phyloP scores from a whole-genome alignment of 768 basidiomycete genomes.

The Kockovaella imperatae region DNA sequence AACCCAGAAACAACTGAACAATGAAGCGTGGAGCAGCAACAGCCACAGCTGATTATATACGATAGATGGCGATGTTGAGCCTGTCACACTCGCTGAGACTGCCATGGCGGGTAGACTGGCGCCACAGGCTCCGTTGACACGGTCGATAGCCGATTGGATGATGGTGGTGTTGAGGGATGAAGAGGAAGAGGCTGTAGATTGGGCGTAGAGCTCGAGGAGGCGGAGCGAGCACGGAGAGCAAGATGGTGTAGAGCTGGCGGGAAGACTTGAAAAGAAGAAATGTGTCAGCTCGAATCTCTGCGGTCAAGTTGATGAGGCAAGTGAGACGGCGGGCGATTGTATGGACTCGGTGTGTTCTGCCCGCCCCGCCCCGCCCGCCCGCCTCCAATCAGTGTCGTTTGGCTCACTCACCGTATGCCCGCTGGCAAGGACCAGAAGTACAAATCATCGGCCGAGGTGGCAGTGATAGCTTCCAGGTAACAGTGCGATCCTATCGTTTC shows the following conservation, averaged over 20 bases:
- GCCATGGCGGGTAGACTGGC: too few species aligned
- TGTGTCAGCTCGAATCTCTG: not conserved
- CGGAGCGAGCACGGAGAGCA: slow-evolving; percentile 31
- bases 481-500: slow-evolving; percentile 31
- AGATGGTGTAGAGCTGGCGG: slow-evolving; percentile 22
- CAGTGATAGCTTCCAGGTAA: slow-evolving; percentile 26
- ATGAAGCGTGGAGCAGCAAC: too few species aligned
- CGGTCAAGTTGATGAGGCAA: not conserved
- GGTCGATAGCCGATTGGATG: slow-evolving; percentile 18
- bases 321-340: not conserved
- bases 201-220: slow-evolving; percentile 21
- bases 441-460: slow-evolving; percentile 26
- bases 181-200: slow-evolving; percentile 8
- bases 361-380: too few species aligned
- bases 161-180: slow-evolving; percentile 28
- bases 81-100: too few species aligned
- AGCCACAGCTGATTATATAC: too few species aligned
- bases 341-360: too few species aligned
- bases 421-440: slow-evolving; percentile 33
- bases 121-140: slow-evolving; percentile 30
- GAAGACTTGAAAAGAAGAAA: slow-evolving; percentile 15
- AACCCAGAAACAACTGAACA: too few species aligned
- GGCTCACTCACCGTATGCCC: slow-evolving; percentile 28
- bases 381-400: not conserved
- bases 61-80: too few species aligned